Conservation (phyloP, 495 filamentous ascomycete genomes). For the Lepidopterella palustris region DNA sequence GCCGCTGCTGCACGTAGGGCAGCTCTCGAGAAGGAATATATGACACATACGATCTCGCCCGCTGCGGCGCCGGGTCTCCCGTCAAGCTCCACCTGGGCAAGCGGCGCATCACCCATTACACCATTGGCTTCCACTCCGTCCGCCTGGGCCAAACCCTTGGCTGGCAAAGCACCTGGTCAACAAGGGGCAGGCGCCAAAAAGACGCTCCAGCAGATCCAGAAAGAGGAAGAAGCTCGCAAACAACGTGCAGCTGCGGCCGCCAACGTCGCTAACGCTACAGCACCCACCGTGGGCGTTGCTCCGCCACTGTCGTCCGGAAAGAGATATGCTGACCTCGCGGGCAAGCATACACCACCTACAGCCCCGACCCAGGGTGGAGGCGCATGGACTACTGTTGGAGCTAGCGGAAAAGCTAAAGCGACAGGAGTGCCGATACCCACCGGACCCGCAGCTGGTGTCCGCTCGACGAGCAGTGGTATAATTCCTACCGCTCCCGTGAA, state of each 20-base stretch:
- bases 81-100: slow-evolving; percentile 87
- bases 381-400: slow-evolving; percentile 96
- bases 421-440: slow-evolving; percentile 46
- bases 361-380: slow-evolving; percentile 41
- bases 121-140: slow-evolving; percentile 47
- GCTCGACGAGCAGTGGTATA: slow-evolving; percentile 37
- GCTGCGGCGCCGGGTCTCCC: slow-evolving; percentile 70
- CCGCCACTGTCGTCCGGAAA: slow-evolving; percentile 57
- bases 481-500: slow-evolving; percentile 39
- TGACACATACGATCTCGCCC: slow-evolving; percentile 56
- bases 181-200: slow-evolving; percentile 59
- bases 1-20: slow-evolving; percentile 75
- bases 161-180: slow-evolving; percentile 49
- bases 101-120: slow-evolving; percentile 55
- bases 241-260: slow-evolving; percentile 49
- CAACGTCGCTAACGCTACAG: slow-evolving; percentile 37
- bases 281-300: slow-evolving; percentile 36
- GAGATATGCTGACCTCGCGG: slow-evolving; percentile 90
- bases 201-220: slow-evolving; percentile 91
- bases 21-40: slow-evolving; percentile 71
- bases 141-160: slow-evolving; percentile 60
- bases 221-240: slow-evolving; percentile 91
- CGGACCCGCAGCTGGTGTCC: slow-evolving; percentile 47
- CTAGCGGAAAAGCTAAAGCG: slow-evolving; percentile 81
- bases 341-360: slow-evolving; percentile 56